phyloP scores from a whole-genome alignment of 768 basidiomycete species.

The Tulasnella sp. region DNA sequence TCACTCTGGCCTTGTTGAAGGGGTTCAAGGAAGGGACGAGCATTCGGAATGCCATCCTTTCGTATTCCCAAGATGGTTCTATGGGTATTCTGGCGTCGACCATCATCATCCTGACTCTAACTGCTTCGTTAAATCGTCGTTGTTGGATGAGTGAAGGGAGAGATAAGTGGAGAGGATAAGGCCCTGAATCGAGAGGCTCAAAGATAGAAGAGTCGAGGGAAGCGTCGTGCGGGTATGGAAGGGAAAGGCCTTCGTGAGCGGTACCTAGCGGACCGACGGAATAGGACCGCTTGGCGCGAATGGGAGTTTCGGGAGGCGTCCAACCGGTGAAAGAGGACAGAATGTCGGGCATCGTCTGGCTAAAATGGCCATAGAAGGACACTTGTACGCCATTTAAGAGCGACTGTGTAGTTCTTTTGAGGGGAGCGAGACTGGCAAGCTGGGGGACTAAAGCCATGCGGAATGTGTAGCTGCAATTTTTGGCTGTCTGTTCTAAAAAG shows the following conservation, averaged over 20 bases:
- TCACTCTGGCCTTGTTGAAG: neutral
- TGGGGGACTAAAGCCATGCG: neutral
- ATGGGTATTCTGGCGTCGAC: neutral
- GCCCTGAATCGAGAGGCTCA: neutral
- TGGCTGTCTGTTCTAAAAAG: neutral
- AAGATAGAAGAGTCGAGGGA: neutral
- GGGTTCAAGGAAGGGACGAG: constrained; percentile 1
- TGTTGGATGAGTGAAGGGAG: constrained; percentile 5
- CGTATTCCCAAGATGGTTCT: neutral
- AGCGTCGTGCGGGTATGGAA: constrained; percentile 7
- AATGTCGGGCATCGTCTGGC: neutral
- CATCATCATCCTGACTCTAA: neutral
- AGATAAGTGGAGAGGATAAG: neutral
- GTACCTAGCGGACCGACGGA: neutral
- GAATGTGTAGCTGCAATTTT: neutral
- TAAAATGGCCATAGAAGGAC: neutral
- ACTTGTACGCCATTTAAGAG: neutral
- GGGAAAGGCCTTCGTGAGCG: constrained; percentile 8
- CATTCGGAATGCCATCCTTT: constrained; percentile 14
- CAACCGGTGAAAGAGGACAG: neutral
- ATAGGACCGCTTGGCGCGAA: neutral
- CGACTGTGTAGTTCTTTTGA: neutral
- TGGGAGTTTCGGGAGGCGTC: neutral
- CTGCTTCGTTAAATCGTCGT: neutral
- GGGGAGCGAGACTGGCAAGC: neutral